Base-by-base conservation (phyloP, 805 yeast genomes). In the Pichia thaimueangensis region DNA sequence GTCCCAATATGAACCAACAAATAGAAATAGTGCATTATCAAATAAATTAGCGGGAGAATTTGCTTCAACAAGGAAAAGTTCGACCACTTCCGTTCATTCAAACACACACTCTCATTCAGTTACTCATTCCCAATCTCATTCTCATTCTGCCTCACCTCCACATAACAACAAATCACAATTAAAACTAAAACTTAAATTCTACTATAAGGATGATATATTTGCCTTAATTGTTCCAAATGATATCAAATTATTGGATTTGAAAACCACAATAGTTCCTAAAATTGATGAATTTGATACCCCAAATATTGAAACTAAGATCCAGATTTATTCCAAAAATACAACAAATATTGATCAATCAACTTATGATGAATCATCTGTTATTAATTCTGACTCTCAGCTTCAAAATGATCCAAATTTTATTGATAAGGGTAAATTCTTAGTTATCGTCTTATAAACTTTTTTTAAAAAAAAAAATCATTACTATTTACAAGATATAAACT, bases 171-270 rank as follows among this genome's bases (percentile, higher is more conserved):
- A 28, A 9, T 38, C 56, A 3, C 47, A 55, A 15, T 25, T 11
- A 21, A 76, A 76, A 52, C 64, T 69, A 16, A 85, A 85, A 59
- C 74, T 84, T 39, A 85, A 85, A 58, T 82, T 85, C 54, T 85
- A 80, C 58, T 83, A 77, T 55, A 80, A 79, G 45, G 93, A 83
- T 54, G 95, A 85, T 56, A 85, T 85, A 13, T 85, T 84, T 66
- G 93, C 87, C 1, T 68, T 85, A 21, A 54, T 54, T 10, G 59
- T 64, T n/a, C 46, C 55, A 4, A 52, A 53, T 3, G 51, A 51
- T 30, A 48, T 55, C 11, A 43, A 51, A 2, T 41, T 64, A 12
- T 25, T 35, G 2, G 57, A 56, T 1, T 43, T 64, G 35, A 61
- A 57, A 42, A 47, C 47, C 19, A 19, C 49, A 17, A 54, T 63